Conservation (phyloP, 495 filamentous ascomycete species). For the Podospora fimiseda region DNA sequence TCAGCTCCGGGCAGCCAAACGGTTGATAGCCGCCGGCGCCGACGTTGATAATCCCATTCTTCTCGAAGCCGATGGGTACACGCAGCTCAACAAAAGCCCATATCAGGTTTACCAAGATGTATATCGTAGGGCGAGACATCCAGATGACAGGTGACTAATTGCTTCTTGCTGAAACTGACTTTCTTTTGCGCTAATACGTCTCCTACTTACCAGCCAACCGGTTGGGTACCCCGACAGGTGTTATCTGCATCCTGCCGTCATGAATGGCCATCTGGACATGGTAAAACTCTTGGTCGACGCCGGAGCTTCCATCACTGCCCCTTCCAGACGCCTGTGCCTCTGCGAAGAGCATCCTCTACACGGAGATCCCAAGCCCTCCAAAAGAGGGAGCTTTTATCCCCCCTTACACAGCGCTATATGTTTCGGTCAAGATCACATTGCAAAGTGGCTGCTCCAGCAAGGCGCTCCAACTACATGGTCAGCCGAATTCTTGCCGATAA, state of each 20-base stretch:
- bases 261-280: slow-evolving; percentile 3
- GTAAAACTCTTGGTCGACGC: background rate
- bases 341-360: no score
- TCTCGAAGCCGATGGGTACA: no score
- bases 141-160: no score
- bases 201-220: no score
- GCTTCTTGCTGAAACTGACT: no score
- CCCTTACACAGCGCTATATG: background rate
- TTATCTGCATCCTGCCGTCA: slow-evolving; percentile 3
- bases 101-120: no score
- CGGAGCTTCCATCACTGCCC: background rate
- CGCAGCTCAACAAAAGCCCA: no score
- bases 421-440: background rate
- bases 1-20: background rate
- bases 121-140: no score
- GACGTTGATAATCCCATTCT: no score
- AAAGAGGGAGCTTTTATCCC: background rate
- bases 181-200: no score
- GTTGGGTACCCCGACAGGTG: no score
- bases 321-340: background rate
- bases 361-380: no score
- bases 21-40: background rate
- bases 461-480: background rate
- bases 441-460: background rate
- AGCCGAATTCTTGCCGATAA: background rate